Evolutionary conservation across 768 basidiomycete genomes (phyloP), one percentile per base, ranked within the genome.

Genomic region (Imleria badia): DNA sequence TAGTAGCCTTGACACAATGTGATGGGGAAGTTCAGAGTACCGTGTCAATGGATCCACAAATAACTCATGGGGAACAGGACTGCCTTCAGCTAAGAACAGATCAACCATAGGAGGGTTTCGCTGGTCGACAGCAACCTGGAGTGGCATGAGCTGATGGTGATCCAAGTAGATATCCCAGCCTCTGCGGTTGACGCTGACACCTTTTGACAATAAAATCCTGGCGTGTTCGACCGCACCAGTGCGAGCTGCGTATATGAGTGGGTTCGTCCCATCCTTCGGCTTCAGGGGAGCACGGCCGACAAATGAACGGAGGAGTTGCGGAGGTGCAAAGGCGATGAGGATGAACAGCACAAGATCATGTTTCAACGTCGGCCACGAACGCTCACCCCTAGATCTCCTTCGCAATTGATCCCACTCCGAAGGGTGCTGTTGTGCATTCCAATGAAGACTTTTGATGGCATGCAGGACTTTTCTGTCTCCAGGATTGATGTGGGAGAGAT

Each of bases 261-360:
- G 54, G n/a, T 55, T 55, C 1, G 50, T 55, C 2, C 54, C 54
- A 13, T 51, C 29, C 19, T 54, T 51, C n/a, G 6, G 23, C 9
- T 29, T 5, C 10, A 22, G 9, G 12, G 13, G 17, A 1, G 5
- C 2, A 17, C 0, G 5, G 12, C 6, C 19, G 2, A 54, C n/a
- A 19, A n/a, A 51, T 6, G 9, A 29, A 15, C n/a, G 40, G 5
- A 51, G 13, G 2, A 54, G 26, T n/a, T 12, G 29, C 8, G 14
- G 19, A 1, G 53, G 40, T 6, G 34, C 34, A 12, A 43, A 54
- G 6, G 6, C 5, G 5, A 54, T 22, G 1, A 51, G 48, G 22
- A 54, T 43, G 10, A 22, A 51, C 12, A 51, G 5, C 14, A 45
- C 19, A 2, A 45, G 20, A 10, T 52, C 54, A 13, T 52, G 23